Base-by-base conservation (phyloP, 176 grass and related monocot species). In the Aegilops speltoides region DNA sequence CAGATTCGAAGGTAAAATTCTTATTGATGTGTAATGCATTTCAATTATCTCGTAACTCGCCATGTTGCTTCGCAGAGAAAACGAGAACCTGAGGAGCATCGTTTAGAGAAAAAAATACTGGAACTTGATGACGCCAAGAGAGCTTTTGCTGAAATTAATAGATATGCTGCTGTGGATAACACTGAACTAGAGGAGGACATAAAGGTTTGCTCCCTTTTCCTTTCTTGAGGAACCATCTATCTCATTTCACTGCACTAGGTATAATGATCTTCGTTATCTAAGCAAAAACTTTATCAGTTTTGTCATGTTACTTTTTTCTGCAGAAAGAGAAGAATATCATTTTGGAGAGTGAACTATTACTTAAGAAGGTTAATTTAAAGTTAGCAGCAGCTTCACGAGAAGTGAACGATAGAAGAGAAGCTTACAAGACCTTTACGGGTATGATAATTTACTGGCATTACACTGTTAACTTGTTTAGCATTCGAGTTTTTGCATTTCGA, bases 111-210 rank as follows among this genome's bases (percentile, higher is more conserved):
- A 26, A 95, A 95, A 86, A 88, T 78, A 72, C 10, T 85, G 34
- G 48, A 81, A 45, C 81, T 95, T 73, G 89, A 73, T 25, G 88
- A 93, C 23, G 74, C 88, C 68, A 90, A 87, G 84, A 95, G 86
- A 68, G 24, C 84, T 91, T 90, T 88, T 85, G 68, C 86, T 78
- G 88, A 88, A 37, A 83, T 82, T 81, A 94, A 69, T 79, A 73
- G 37, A 76, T 64, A 24, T 45, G 72, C 86, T 76, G 73, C 70
- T 46, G 22, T 57, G 29, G 89, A 95, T 91, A 87, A 84, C 41
- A 87, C 88, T 12, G 96, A 98, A 75, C 80, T 98, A 56, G 87
- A 81, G 38, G 91, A 67, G 69, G 96, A 98, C 85, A 95, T 95
- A 73, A 86, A 54, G 86, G 96, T 98, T 77, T 78, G 86, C 69